Evolutionary conservation across 176 grass and related monocot species (phyloP).

Genomic region (Aegilops speltoides): DNA sequence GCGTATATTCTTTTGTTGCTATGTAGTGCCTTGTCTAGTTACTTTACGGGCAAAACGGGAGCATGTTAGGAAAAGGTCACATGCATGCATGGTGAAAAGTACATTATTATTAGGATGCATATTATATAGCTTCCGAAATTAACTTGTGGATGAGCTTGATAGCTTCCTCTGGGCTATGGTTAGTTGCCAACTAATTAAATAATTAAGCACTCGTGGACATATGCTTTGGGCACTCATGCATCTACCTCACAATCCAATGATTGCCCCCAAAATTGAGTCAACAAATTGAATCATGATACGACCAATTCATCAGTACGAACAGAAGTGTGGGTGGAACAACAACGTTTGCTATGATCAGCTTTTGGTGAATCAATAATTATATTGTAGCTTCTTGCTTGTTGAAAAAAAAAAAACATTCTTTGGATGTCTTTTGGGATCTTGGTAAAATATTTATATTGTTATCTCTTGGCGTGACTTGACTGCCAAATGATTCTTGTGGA

Average conservation of each 20-base stretch:
- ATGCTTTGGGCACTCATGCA: background rate
- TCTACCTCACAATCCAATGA: background rate
- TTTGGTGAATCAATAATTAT: background rate
- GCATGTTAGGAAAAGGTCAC: background rate
- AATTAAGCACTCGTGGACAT: background rate
- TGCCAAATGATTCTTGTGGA: conserved; percentile 16
- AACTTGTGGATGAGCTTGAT: background rate
- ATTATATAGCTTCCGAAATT: background rate
- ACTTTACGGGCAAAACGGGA: background rate
- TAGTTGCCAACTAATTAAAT: conserved; percentile 5
- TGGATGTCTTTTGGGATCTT: conserved; percentile 4
- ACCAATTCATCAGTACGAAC: background rate
- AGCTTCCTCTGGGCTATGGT: background rate
- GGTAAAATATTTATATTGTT: background rate
- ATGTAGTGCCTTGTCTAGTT: background rate
- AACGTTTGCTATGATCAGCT: background rate
- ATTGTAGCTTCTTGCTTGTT: background rate
- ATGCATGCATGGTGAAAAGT: background rate
- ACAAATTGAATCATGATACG: background rate
- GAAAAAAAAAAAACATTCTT: background rate
- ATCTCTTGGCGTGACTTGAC: background rate
- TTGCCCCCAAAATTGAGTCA: background rate
- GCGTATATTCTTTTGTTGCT: conserved; percentile 25
- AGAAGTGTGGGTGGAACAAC: background rate
- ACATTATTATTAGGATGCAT: background rate